Conservation (phyloP, 2,329 filamentous ascomycete species). For the Aureobasidium sp. region DNA sequence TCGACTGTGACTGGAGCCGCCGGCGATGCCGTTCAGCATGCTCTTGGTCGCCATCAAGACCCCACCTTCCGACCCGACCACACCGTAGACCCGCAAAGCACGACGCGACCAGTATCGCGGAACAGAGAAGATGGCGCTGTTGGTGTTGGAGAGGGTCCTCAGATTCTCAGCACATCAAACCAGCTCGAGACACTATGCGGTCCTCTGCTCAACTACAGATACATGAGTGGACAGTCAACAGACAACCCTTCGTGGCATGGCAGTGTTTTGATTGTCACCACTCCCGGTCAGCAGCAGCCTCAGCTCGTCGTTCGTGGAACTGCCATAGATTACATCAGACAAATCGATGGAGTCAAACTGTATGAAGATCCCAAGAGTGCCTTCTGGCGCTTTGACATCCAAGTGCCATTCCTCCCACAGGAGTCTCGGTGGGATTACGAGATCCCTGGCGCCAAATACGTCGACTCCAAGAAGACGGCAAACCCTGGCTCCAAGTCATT, state of each 20-base stretch:
- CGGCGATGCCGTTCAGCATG: neutral
- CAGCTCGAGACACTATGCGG: slow-evolving; percentile 56
- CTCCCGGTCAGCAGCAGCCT: slow-evolving; percentile 56
- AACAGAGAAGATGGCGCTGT: slow-evolving; percentile 15
- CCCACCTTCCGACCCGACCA: slow-evolving; percentile 4
- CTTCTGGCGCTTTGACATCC: slow-evolving; percentile 52
- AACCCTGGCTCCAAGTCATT: slow-evolving; percentile 39
- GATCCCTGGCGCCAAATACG: slow-evolving; percentile 57
- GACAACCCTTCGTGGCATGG: slow-evolving; percentile 60
- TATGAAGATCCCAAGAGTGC: slow-evolving; percentile 51
- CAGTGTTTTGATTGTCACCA: slow-evolving; percentile 75
- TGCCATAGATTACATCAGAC: slow-evolving; percentile 23
- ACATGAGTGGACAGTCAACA: slow-evolving; percentile 51
- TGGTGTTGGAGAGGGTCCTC: slow-evolving; percentile 35
- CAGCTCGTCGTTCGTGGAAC: slow-evolving; percentile 50
- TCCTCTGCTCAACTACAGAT: slow-evolving; percentile 68
- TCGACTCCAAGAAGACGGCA: slow-evolving; percentile 33
- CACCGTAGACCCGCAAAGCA: neutral
- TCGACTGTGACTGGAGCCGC: neutral
- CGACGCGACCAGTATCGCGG: neutral
- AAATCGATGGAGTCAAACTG: slow-evolving; percentile 45
- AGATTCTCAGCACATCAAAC: slow-evolving; percentile 32
- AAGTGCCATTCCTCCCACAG: slow-evolving; percentile 58
- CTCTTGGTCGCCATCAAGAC: slow-evolving; percentile 3
- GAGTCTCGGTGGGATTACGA: slow-evolving; percentile 75